A percentile compares a stretch with the other conserved stretches of the same genome.
phyloP scores from a whole-genome alignment of 176 grass and related monocot genomes.

The Carex pumila region DNA sequence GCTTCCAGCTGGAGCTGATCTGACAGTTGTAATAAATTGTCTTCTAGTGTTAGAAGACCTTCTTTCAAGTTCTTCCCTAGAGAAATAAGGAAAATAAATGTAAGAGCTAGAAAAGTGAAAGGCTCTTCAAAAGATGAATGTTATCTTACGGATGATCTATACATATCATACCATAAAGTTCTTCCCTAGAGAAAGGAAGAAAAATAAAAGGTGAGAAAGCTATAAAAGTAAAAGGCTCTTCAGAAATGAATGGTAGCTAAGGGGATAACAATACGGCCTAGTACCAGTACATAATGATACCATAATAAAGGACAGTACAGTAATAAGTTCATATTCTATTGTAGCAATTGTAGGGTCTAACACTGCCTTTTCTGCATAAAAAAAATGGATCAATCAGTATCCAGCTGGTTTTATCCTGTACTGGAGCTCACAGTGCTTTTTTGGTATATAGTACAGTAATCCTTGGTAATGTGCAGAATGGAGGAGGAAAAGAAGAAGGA shows the following conservation, averaged over 20 bases:
- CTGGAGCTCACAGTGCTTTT: background rate
- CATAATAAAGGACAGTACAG: background rate
- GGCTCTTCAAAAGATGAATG: background rate
- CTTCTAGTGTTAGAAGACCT: slow-evolving; percentile 68
- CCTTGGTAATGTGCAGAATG: slow-evolving; percentile 1
- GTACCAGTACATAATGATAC: background rate
- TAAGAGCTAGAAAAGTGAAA: background rate
- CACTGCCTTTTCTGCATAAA: background rate
- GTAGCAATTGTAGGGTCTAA: background rate
- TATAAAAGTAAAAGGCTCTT: background rate
- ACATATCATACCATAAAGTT: slow-evolving; percentile 6
- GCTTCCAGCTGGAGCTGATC: slow-evolving; percentile 90
- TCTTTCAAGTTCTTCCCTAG: slow-evolving; percentile 91
- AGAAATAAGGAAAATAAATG: slow-evolving; percentile 16
- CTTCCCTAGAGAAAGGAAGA: slow-evolving; percentile 40
- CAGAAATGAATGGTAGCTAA: background rate
- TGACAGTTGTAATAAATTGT: slow-evolving; percentile 70
- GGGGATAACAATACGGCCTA: background rate
- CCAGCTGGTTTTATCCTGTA: background rate
- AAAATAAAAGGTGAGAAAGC: background rate
- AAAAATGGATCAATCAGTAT: background rate
- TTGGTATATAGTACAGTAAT: background rate
- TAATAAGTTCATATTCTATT: background rate
- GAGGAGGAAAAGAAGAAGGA: background rate
- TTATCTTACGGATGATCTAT: background rate